phyloP scores from a whole-genome alignment of 495 filamentous ascomycete genomes.

The Penicillium manginii region DNA sequence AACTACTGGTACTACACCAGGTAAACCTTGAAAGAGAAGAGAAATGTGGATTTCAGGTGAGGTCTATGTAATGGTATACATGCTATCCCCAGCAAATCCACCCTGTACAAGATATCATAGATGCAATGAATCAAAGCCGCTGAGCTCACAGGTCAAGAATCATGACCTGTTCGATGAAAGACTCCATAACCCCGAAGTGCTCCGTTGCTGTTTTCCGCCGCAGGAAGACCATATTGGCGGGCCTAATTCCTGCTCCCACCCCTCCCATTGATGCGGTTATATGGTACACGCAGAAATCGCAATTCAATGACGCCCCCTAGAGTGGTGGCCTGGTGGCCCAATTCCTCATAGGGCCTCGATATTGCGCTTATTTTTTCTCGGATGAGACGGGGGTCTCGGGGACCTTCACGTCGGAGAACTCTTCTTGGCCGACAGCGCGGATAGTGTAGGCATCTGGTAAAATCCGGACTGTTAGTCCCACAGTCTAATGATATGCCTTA shows the following conservation, averaged over 20 bases:
- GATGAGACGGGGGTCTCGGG: conserved; percentile 62
- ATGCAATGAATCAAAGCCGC: conserved; percentile 21
- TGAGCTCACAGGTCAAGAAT: conserved; percentile 23
- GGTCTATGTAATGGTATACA: conserved; percentile 12
- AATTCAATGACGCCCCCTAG: background rate
- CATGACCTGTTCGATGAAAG: conserved; percentile 23
- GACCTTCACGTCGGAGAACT: conserved; percentile 94
- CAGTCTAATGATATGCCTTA: too few relatives aligned
- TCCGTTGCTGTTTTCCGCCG: conserved; percentile 20
- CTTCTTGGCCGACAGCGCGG: conserved; percentile 87
- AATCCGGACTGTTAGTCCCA: background rate
- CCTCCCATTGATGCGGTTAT: conserved; percentile 15
- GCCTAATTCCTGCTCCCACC: background rate
- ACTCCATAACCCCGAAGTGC: conserved; percentile 35
- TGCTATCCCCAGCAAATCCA: conserved; percentile 16
- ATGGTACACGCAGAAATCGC: conserved; percentile 22
- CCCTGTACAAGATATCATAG: conserved; percentile 27
- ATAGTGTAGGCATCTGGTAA: conserved; percentile 83
- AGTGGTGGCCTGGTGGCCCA: background rate
- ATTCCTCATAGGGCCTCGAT: background rate
- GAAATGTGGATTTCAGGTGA: conserved; percentile 19
- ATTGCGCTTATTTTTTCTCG: conserved; percentile 17
- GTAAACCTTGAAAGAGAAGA: conserved; percentile 26
- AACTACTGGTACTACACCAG: too few relatives aligned
- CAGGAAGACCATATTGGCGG: conserved; percentile 8